Percentiles rank a stretch among this genome's conserved stretches.
These are phyloP conservation scores for Neofusicoccum cordaticola DNA, from an alignment of 2,329 filamentous ascomycete genomes.

Conservation along the genomic window DNA sequence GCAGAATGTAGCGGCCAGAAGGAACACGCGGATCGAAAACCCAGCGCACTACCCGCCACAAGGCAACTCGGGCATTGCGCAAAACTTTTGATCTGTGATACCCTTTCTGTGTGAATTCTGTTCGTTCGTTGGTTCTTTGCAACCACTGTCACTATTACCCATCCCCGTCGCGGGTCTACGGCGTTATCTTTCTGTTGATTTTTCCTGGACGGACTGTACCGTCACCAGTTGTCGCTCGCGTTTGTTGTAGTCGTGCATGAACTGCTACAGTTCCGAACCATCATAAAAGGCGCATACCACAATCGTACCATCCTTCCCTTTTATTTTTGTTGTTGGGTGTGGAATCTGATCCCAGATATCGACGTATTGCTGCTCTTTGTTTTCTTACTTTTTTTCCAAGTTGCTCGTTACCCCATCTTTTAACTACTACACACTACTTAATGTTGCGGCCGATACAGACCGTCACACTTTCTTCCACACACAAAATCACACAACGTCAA, in stretches of 20 bases:
- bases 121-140: constrained; percentile 5
- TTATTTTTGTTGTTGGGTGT: neutral
- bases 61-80: constrained; percentile 86
- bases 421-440: constrained; percentile 1
- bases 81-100: constrained; percentile 70
- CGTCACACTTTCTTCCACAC: neutral
- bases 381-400: neutral
- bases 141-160: constrained; percentile 6
- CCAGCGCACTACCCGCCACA: constrained; percentile 86
- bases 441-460: constrained; percentile 4
- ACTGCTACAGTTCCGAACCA: constrained; percentile 5
- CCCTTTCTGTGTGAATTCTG: constrained; percentile 8
- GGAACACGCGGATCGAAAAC: constrained; percentile 94
- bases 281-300: constrained; percentile 10
- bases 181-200: neutral
- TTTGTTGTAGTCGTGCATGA: constrained; percentile 1
- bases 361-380: neutral
- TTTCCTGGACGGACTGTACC: neutral
- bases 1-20: constrained; percentile 83
- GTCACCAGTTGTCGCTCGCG: neutral
- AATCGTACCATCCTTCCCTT: neutral
- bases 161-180: constrained; percentile 4
- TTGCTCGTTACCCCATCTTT: neutral
- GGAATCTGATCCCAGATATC: neutral
- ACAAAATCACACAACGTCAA: too few relatives aligned